phyloP scores from a whole-genome alignment of 148 eudicot genomes.

The Simmondsia chinensis region DNA sequence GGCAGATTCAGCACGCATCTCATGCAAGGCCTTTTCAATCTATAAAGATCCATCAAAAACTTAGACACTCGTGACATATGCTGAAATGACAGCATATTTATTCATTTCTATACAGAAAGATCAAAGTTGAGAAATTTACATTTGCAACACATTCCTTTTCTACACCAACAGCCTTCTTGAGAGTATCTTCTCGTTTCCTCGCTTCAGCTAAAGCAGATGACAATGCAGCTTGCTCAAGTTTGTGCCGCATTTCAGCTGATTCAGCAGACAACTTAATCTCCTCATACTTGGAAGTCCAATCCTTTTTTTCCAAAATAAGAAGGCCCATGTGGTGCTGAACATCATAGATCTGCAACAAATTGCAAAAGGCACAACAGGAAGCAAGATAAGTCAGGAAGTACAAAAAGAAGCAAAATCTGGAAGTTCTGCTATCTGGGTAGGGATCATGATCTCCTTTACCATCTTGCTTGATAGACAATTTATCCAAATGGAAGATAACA shows the following conservation, averaged over 20 bases:
- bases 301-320: slow-evolving; percentile 75
- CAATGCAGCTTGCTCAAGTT: slow-evolving; percentile 50
- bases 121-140: slow-evolving; percentile 29
- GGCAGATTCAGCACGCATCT: slow-evolving; percentile 87
- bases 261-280: slow-evolving; percentile 48
- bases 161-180: slow-evolving; percentile 79
- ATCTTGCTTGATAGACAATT: no score
- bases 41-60: slow-evolving; percentile 11
- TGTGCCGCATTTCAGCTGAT: slow-evolving; percentile 38
- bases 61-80: no score
- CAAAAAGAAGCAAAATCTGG: no score
- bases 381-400: no score
- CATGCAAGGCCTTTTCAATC: slow-evolving; percentile 93
- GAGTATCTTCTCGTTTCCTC: slow-evolving; percentile 64
- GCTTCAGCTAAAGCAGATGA: slow-evolving; percentile 64
- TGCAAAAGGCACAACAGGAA: no score
- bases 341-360: slow-evolving; percentile 46
- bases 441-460: no score
- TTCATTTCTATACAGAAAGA: neutral
- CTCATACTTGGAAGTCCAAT: slow-evolving; percentile 75
- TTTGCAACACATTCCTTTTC: slow-evolving; percentile 87
- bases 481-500: no score
- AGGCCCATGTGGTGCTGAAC: slow-evolving; percentile 86
- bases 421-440: no score
- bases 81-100: neutral